phyloP scores from a whole-genome alignment of 768 basidiomycete genomes.

The Lentinus brumalis region DNA sequence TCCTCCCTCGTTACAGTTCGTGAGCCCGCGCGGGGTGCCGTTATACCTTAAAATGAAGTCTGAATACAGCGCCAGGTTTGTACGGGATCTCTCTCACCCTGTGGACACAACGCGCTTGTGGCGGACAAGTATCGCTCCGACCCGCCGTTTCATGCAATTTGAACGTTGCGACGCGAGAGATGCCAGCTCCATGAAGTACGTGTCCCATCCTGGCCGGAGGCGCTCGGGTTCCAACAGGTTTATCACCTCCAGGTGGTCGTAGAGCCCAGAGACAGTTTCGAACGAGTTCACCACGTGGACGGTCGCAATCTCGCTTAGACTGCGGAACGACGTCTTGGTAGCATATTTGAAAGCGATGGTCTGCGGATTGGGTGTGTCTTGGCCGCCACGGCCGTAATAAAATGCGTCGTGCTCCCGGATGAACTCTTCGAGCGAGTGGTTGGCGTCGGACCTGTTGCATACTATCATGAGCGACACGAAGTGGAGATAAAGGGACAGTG shows the following conservation, averaged over 20 bases:
- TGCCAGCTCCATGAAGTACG: slow-evolving; percentile 97
- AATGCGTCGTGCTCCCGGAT: slow-evolving; percentile 68
- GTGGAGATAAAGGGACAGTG: slow-evolving; percentile 1
- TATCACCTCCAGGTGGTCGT: slow-evolving; percentile 64
- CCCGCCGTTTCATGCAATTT: slow-evolving; percentile 97
- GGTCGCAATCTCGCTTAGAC: slow-evolving; percentile 52
- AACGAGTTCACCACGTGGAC: slow-evolving; percentile 71
- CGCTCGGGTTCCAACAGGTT: slow-evolving; percentile 73
- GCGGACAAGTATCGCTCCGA: slow-evolving; percentile 91
- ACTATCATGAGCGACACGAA: slow-evolving; percentile 1
- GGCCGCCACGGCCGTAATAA: slow-evolving; percentile 52
- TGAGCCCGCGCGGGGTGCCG: slow-evolving; percentile 88
- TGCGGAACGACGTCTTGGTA: slow-evolving; percentile 17
- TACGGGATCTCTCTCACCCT: slow-evolving; percentile 48
- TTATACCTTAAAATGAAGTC: slow-evolving; percentile 67
- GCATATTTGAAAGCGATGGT: neutral
- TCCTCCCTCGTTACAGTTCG: slow-evolving; percentile 91
- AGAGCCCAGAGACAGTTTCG: slow-evolving; percentile 50
- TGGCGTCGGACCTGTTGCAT: slow-evolving; percentile 4
- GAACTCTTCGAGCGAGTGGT: slow-evolving; percentile 67
- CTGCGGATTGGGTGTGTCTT: neutral
- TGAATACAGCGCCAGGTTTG: too few species aligned
- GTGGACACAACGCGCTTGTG: slow-evolving; percentile 79
- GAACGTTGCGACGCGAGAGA: slow-evolving; percentile 86
- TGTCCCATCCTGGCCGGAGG: slow-evolving; percentile 90